These are phyloP conservation scores for Silene coronaria DNA, from an alignment of 179 eudicot genomes.

Conservation along the genomic window DNA sequence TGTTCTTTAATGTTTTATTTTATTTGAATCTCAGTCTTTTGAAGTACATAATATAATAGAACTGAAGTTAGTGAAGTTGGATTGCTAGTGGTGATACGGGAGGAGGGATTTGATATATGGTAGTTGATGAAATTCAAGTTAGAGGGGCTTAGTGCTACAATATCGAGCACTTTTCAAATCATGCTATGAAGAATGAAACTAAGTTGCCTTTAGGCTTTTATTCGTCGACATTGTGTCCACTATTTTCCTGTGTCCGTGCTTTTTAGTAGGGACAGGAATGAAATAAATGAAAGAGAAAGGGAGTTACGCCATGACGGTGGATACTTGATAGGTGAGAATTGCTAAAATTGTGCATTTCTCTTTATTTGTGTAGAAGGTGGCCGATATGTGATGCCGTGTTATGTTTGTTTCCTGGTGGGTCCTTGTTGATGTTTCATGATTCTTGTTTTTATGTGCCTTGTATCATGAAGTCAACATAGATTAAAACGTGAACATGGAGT, in stretches of 20 bases:
- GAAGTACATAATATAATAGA: background rate
- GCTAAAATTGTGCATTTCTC: background rate
- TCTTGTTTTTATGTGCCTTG: background rate
- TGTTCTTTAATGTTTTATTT: background rate
- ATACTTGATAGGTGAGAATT: background rate
- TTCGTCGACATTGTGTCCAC: background rate
- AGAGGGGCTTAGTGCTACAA: background rate
- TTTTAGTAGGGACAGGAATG: background rate
- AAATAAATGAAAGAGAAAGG: background rate
- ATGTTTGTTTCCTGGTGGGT: background rate
- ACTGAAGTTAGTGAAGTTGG: slow-evolving; percentile 6
- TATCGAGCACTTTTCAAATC: background rate
- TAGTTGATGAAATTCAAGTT: background rate
- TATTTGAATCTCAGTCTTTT: background rate
- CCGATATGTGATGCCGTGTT: background rate
- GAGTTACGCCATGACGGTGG: background rate
- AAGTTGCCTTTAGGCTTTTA: background rate
- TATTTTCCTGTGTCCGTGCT: background rate
- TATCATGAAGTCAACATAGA: background rate
- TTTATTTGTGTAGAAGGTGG: no score
- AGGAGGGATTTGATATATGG: background rate
- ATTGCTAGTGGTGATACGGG: background rate
- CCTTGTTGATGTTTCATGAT: background rate
- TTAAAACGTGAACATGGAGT: background rate
- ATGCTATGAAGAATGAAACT: background rate